Percentiles rank a stretch among this genome's conserved stretches.
Conservation (phyloP, 352 stramenopile species). For the Phytophthora brassicae region DNA sequence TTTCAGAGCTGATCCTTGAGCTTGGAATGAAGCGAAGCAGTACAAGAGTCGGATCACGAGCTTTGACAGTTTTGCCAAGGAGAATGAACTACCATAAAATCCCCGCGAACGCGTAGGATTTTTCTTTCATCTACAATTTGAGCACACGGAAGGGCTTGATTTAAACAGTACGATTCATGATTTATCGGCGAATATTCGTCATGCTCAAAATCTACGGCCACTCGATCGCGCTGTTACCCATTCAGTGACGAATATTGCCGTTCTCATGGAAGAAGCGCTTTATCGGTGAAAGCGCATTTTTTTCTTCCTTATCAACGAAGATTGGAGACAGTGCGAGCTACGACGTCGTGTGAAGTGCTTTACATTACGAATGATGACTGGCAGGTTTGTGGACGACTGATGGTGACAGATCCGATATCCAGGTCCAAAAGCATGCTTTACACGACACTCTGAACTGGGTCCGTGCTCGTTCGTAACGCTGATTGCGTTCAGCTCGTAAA, state of each 20-base stretch:
- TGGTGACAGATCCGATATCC: slow-evolving; percentile 38
- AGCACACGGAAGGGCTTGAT: slow-evolving; percentile 56
- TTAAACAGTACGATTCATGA: slow-evolving; percentile 59
- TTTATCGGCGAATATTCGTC: slow-evolving; percentile 67
- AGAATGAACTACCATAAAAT: slow-evolving; percentile 44
- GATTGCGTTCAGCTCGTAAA: slow-evolving; percentile 45
- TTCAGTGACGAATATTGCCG: slow-evolving; percentile 54
- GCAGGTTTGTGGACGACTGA: slow-evolving; percentile 52
- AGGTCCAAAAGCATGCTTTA: slow-evolving; percentile 57
- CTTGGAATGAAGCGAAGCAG: slow-evolving; percentile 75
- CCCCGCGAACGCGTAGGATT: slow-evolving; percentile 58
- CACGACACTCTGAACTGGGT: slow-evolving; percentile 71
- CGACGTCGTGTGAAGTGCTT: slow-evolving; percentile 62
- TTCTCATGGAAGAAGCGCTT: slow-evolving; percentile 61
- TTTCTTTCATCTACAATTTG: slow-evolving; percentile 66
- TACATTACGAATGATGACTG: slow-evolving; percentile 66
- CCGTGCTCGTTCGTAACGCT: slow-evolving; percentile 36
- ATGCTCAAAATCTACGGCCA: slow-evolving; percentile 75
- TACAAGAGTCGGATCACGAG: slow-evolving; percentile 68
- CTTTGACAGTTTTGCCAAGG: slow-evolving; percentile 77
- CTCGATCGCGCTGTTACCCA: slow-evolving; percentile 48
- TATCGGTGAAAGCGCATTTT: slow-evolving; percentile 75
- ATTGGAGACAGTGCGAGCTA: slow-evolving; percentile 63
- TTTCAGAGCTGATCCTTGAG: slow-evolving; percentile 79
- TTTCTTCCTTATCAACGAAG: slow-evolving; percentile 59